Conservation (phyloP, 2,329 filamentous ascomycete genomes). For the Lasiodiplodia theobromae region DNA sequence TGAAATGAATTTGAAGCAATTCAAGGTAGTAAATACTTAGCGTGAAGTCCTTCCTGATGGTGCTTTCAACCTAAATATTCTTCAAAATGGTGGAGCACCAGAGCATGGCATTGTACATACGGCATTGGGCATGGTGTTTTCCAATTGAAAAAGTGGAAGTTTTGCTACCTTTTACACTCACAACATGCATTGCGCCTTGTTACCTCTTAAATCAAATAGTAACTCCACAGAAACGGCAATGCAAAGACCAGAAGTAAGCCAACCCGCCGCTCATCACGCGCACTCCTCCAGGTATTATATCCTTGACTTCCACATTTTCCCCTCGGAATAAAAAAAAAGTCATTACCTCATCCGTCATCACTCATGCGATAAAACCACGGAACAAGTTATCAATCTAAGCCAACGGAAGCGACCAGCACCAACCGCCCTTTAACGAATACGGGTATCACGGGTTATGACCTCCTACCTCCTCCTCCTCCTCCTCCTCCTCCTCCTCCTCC, state of each 20-base stretch:
- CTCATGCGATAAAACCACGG: not conserved
- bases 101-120: too few relatives aligned
- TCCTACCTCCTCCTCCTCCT: not conserved
- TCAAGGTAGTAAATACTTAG: too few relatives aligned
- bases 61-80: too few relatives aligned
- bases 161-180: not conserved
- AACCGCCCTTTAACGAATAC: not conserved
- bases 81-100: too few relatives aligned
- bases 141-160: not conserved
- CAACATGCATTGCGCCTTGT: not conserved
- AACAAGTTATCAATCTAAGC: conserved; percentile 6
- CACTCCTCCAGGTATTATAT: not conserved
- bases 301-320: not conserved
- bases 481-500: too few relatives aligned
- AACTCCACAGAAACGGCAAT: not conserved
- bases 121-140: too few relatives aligned
- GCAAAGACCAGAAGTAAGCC: not conserved
- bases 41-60: too few relatives aligned
- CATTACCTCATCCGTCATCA: not conserved
- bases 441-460: not conserved
- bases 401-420: conserved; percentile 10
- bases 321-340: not conserved
- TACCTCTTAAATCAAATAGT: not conserved
- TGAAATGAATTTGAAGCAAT: too few relatives aligned
- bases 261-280: not conserved